Conservation (phyloP, 225 moss, liverwort and hornwort genomes). For the Takakia lepidozioides region DNA sequence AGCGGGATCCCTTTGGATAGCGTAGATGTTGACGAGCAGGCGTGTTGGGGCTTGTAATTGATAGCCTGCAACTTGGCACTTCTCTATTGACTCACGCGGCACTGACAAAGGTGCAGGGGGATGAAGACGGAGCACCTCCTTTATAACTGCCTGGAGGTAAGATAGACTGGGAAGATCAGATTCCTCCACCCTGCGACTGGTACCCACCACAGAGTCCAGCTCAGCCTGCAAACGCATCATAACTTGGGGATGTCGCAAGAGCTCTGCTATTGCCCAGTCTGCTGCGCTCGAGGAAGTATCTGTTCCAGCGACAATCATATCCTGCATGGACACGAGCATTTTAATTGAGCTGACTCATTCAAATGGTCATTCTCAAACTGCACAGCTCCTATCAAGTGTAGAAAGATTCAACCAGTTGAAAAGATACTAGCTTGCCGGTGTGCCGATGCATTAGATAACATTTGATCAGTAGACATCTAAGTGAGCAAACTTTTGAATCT, state of each 20-base stretch:
- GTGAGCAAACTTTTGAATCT: too few relatives aligned
- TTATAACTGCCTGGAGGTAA: conserved; percentile 23
- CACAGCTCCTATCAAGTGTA: too few relatives aligned
- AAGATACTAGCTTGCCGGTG: too few relatives aligned
- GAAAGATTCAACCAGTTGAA: too few relatives aligned
- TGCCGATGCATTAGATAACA: too few relatives aligned
- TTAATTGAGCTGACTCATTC: too few relatives aligned
- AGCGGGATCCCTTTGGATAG: conserved; percentile 20
- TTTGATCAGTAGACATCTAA: too few relatives aligned
- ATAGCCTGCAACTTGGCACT: conserved; percentile 20
- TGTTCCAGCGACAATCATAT: conserved; percentile 20
- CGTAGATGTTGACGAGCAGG: conserved; percentile 29
- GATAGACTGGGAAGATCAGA: conserved; percentile 15
- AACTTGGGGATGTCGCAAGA: conserved; percentile 16
- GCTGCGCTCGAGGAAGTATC: conserved; percentile 18
- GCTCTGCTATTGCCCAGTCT: conserved; percentile 36
- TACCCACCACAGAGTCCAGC: conserved; percentile 20
- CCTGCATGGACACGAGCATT: too few relatives aligned
- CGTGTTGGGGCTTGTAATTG: conserved; percentile 13
- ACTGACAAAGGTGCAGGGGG: conserved; percentile 14
- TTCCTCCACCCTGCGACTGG: conserved; percentile 15
- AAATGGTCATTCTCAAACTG: too few relatives aligned
- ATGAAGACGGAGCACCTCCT: conserved; percentile 26
- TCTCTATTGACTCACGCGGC: conserved; percentile 18
- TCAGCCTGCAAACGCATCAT: conserved; percentile 9